Base-by-base conservation (phyloP, 1,284 basidiomycete species). In the Trametes versicolor region DNA sequence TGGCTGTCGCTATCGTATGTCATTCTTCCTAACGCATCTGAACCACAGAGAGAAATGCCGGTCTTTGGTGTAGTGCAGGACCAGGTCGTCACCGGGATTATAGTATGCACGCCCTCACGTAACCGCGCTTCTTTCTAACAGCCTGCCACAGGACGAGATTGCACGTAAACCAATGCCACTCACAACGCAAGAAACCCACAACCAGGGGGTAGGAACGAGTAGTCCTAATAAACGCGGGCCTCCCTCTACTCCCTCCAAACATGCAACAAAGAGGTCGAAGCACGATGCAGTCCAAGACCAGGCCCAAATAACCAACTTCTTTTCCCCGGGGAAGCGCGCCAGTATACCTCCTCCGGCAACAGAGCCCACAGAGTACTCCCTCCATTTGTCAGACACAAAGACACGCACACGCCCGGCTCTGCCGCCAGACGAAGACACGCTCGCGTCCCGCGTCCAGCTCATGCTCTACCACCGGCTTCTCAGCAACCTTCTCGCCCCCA, bases 401-500 rank as follows among this genome's bases (percentile, higher is more conserved):
- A 94, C 94, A 8, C 85, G 94, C 21, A 80, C 79, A 7, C 75
- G 74, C 0, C 72, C 80, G 0, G 82, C 77, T 8, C 66, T 95
- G 2, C 94, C 94, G 0, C 75, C 79, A 10, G 81, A 88, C 19
- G 83, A 84, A 49, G 92, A 95, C 72, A 83, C 88, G 0, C 73
- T 86, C 17, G 78, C 87, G 0, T 87, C 93, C 0, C 85, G 86
- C n/a, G 78, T 94, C 21, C 94, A 96, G 75, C 83, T 96, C 5
- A 95, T 95, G 93, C 76, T 95, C 34, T 96, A 96, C 76, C 87
- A 90, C 72, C 88, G 89, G 55, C 84, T 96, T 50, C 79, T 96
- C 15, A 83, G 84, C 45, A 77, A 75, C 21, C 77, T 92, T 15
- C 72, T 91, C 19, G 74, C 81, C 3, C 74, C 77, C 0, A 72